Base-by-base conservation (phyloP, 805 yeast genomes). In the Candida succiphila region DNA sequence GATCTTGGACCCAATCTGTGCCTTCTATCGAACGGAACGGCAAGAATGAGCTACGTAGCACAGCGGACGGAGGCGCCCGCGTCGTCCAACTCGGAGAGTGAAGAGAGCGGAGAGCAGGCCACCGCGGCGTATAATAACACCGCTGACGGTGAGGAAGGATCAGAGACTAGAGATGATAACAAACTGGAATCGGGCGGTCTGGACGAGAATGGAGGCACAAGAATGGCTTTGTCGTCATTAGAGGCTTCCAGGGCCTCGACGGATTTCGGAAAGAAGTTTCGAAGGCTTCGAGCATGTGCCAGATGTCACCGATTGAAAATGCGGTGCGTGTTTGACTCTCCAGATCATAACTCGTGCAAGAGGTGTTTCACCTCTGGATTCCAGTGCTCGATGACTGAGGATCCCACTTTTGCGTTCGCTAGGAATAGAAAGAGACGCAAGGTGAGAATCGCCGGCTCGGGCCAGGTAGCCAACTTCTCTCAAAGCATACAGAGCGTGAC, bases 251-350 rank as follows among this genome's bases (percentile, higher is more conserved):
- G 9, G 7, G 18, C 17, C 6, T 18, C 38, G 5, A 38, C 48
- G 2, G 52, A 48, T n/a, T 69, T 69, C 48, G 58, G 70, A 5
- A 51, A 46, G 22, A 60, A 59, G 33, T 70, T 72, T 61, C 48
- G 74, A 36, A 63, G 67, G 36, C 41, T 60, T 21, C 52, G 71
- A 32, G 75, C 77, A 1, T 72, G 78, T 52, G 76, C 76, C 4
- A 49, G 78, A 37, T 72, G 78, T 40, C 71, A 69, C 37, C 45
- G 76, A 20, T 52, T 70, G 16, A 71, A 70, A 43, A 66, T 67
- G 67, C 58, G 68, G 42, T 72, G 78, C 49, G 61, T 63, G 3
- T 72, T 61, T 44, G 67, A 66, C 22, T 66, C 67, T 39, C 75
- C 74, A 2, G 40, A 49, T 14, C 60, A 51, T 40, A 50, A 48